Percentiles rank a stretch among this genome's conserved stretches.
Evolutionary conservation across 2,329 filamentous ascomycete species (phyloP).

Genomic region (Talaromyces sp.): DNA sequence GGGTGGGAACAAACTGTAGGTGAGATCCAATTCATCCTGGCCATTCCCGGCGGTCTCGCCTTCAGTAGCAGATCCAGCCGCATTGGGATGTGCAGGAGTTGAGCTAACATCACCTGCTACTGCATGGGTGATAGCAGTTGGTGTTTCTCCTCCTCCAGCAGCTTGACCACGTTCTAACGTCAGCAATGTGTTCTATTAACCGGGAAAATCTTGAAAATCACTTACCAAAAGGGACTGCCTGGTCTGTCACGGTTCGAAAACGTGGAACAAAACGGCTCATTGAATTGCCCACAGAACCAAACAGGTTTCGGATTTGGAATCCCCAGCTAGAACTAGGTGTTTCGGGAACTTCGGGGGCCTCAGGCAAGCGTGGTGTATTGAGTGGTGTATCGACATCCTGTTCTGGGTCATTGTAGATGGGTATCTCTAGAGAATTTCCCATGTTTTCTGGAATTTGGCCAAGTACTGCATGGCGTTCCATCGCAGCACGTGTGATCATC

Average conservation of each 20-base stretch:
- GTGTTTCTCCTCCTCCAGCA: conserved; percentile 6
- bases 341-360: not conserved
- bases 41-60: not conserved
- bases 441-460: conserved; percentile 5
- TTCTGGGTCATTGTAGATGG: not conserved
- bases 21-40: not conserved
- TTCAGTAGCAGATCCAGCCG: not conserved
- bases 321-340: conserved; percentile 8
- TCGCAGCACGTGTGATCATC: conserved; percentile 2
- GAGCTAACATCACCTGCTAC: not conserved
- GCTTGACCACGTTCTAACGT: not conserved
- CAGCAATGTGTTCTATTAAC: not conserved
- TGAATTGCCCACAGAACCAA: conserved; percentile 3
- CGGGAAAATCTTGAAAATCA: not conserved
- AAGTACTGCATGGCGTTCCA: conserved; percentile 6
- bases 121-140: not conserved
- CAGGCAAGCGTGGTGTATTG: not conserved
- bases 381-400: not conserved
- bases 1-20: conserved; percentile 8
- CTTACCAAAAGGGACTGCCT: conserved; percentile 11
- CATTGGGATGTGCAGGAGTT: not conserved
- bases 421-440: conserved; percentile 1
- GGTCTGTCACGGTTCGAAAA: conserved; percentile 2
- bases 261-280: conserved; percentile 9
- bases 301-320: conserved; percentile 2